Evolutionary conservation across 192 early-diverging fungal genomes (phyloP), one percentile per base, ranked within the genome.

Genomic region (Mortierella antarctica): DNA sequence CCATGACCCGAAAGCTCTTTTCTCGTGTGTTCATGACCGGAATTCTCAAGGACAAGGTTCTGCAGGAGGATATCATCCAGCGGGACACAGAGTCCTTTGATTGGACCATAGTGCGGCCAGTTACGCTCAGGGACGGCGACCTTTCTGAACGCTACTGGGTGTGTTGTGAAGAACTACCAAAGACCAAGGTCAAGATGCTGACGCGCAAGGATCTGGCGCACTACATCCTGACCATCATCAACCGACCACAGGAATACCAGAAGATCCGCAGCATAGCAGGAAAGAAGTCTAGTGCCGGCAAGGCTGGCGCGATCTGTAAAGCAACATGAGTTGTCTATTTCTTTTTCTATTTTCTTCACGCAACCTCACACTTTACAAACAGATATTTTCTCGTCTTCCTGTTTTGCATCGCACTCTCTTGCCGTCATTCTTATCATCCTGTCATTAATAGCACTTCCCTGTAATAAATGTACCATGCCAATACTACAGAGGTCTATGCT

Each of bases 91-190:
- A 65, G 7, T 31, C 13, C 31, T 41, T 84, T 6, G 83, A 84
- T 55, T 84, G 83, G 83, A 84, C 83, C n/a, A 84, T 84, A 46
- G 62, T 84, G 42, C 72, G 76, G 7, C 76, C 76, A 6, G 72
- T 79, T 12, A 84, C 66, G 4, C 55, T 84, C 6, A 75, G 57
- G 23, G 79, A 84, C 21, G 83, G 77, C 41, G 61, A 73, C 48
- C 51, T 84, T 1, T 70, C 83, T 1, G 53, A 67, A 13, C 52
- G 57, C 10, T 84, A 76, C 62, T 57, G 15, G 5, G 55, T 84
- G 17, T 73, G 74, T 49, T 70, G 69, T 8, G 70, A 71, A 1
- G 77, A 60, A 12, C 51, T 80, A 11, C 77, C 77, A 13, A 71
- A 67, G n/a, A 17, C 58, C 7, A 71, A 83, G 45, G 45, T 77